A percentile compares a stretch with the other conserved stretches of the same genome.
phyloP scores from a whole-genome alignment of 2,329 filamentous ascomycete species.

The Endoconidiophora laricicola region DNA sequence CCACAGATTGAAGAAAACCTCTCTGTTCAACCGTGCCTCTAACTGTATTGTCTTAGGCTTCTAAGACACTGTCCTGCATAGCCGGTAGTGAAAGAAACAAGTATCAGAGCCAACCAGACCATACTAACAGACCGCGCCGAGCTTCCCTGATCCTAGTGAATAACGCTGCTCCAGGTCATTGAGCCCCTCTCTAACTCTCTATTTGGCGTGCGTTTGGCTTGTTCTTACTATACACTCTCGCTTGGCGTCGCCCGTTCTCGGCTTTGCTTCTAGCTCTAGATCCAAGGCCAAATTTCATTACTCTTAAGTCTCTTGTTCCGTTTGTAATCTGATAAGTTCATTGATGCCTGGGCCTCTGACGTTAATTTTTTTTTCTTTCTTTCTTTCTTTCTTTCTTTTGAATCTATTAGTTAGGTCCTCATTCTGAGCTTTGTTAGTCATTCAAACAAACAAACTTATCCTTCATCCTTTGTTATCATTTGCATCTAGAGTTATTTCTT shows the following conservation, averaged over 20 bases:
- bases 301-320: background rate
- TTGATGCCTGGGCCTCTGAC: background rate
- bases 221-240: background rate
- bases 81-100: too few relatives aligned
- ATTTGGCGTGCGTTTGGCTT: background rate
- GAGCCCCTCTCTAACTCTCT: background rate
- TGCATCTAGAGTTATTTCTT: too few relatives aligned
- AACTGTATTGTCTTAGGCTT: too few relatives aligned
- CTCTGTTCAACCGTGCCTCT: too few relatives aligned
- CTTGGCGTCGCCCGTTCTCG: constrained; percentile 9
- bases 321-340: background rate
- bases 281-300: background rate
- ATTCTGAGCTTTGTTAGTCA: background rate
- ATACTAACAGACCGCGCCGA: too few relatives aligned
- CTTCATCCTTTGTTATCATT: too few relatives aligned
- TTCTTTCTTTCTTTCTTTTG: background rate
- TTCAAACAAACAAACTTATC: too few relatives aligned
- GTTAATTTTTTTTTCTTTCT: background rate
- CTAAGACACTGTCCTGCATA: too few relatives aligned
- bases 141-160: too few relatives aligned
- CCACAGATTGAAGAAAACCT: too few relatives aligned
- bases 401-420: background rate
- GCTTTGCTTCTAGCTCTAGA: background rate
- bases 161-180: too few relatives aligned
- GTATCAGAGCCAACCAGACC: too few relatives aligned